phyloP scores from a whole-genome alignment of 768 basidiomycete genomes.

The Leccinum barrowsii region DNA sequence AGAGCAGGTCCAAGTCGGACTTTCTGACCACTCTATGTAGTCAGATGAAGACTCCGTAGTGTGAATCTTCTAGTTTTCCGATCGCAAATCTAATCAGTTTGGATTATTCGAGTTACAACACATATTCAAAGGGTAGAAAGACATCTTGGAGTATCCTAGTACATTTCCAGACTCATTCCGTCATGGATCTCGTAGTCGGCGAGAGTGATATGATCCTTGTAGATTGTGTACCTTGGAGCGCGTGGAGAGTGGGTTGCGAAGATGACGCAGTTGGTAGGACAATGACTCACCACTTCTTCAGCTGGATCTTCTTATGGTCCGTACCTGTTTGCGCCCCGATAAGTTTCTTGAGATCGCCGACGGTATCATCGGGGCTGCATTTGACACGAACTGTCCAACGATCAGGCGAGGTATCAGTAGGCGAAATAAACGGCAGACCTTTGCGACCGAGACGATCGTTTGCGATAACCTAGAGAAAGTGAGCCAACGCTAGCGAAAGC shows the following conservation, averaged over 20 bases:
- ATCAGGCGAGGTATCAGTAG: constrained; percentile 2
- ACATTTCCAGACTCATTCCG: constrained; percentile 93
- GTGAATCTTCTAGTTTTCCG: rapidly evolving
- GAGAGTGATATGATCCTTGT: constrained; percentile 94
- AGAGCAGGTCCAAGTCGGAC: neutral
- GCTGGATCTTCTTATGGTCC: constrained; percentile 74
- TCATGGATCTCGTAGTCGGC: constrained; percentile 91
- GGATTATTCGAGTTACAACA: too few species aligned
- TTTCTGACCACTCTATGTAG: constrained; percentile 1
- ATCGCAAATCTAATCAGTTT: too few species aligned
- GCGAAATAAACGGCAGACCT: constrained; percentile 45
- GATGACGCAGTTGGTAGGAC: neutral
- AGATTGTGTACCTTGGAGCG: constrained; percentile 77
- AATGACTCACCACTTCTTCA: constrained; percentile 89
- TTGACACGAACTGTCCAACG: constrained; percentile 80
- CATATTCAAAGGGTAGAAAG: neutral
- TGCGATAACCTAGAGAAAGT: constrained; percentile 69
- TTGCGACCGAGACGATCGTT: constrained; percentile 95
- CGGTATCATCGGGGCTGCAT: constrained; percentile 92
- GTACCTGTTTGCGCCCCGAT: constrained; percentile 97
- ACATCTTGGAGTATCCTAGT: constrained; percentile 38
- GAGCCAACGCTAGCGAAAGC: neutral
- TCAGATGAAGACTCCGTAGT: too few species aligned
- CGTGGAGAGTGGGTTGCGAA: neutral
- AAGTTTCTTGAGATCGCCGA: constrained; percentile 95